Conservation (phyloP, 1,284 basidiomycete species). For the Ceratorhiza oryzae-sativae region DNA sequence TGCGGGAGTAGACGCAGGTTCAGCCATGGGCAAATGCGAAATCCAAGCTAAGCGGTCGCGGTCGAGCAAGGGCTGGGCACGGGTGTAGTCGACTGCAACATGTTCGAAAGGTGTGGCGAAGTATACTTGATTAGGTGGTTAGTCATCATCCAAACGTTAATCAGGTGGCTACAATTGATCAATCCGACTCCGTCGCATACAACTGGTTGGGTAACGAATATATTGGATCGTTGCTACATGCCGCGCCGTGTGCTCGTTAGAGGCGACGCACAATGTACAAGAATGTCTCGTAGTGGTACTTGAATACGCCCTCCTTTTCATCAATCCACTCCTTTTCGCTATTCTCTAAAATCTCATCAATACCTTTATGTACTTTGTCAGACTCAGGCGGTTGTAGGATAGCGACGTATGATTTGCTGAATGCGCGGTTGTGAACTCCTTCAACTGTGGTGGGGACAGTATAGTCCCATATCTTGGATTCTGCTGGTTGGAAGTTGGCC, state of each 20-base stretch:
- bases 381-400: conserved; percentile 64
- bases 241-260: no score
- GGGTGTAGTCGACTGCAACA: conserved; percentile 25
- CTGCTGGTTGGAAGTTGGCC: conserved; percentile 59
- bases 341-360: conserved; percentile 59
- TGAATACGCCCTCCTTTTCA: conserved; percentile 57
- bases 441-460: conserved; percentile 37
- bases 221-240: no score
- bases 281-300: conserved; percentile 63
- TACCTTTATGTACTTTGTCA: conserved; percentile 56
- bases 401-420: conserved; percentile 77
- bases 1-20: background rate
- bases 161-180: conserved; percentile 9
- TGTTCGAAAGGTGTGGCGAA: conserved; percentile 1
- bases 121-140: conserved; percentile 7
- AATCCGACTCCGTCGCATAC: background rate
- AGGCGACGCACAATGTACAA: conserved; percentile 50
- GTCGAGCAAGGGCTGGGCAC: background rate
- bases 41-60: background rate
- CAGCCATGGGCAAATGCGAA: background rate
- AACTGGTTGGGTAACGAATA: background rate
- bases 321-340: conserved; percentile 60
- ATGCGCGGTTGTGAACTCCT: conserved; percentile 63
- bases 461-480: conserved; percentile 35
- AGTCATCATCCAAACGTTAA: conserved; percentile 4